Percentiles rank a stretch among this genome's conserved stretches.
Evolutionary conservation across 129 eudicot genomes (phyloP).

Genomic region (Helianthus annuus): HanXRQr2.0-SUNRISE NC_035439.2:139811353-139811852

Average conservation of each 20-base stretch:
- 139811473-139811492: conserved; percentile 70
- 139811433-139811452: conserved; percentile 78
- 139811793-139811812: conserved; percentile 10
- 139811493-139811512: conserved; percentile 63
- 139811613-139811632: not conserved
- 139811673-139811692: not conserved
- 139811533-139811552: conserved; percentile 25
- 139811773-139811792: conserved; percentile 7
- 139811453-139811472: conserved; percentile 71
- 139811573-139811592: conserved; percentile 23
- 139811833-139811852: too few species aligned
- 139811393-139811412: conserved; percentile 79
- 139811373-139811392: conserved; percentile 83
- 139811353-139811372: conserved; percentile 84
- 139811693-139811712: conserved; percentile 9
- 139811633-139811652: not conserved
- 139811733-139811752: too few species aligned
- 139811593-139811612: conserved; percentile 3
- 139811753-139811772: not conserved
- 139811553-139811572: conserved; percentile 44
- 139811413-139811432: conserved; percentile 84
- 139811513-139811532: conserved; percentile 30
- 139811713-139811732: not conserved
- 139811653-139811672: not conserved
- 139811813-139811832: too few species aligned